Base-by-base conservation (phyloP, 164 flowering plant species). In the Berberis vulgaris region DNA sequence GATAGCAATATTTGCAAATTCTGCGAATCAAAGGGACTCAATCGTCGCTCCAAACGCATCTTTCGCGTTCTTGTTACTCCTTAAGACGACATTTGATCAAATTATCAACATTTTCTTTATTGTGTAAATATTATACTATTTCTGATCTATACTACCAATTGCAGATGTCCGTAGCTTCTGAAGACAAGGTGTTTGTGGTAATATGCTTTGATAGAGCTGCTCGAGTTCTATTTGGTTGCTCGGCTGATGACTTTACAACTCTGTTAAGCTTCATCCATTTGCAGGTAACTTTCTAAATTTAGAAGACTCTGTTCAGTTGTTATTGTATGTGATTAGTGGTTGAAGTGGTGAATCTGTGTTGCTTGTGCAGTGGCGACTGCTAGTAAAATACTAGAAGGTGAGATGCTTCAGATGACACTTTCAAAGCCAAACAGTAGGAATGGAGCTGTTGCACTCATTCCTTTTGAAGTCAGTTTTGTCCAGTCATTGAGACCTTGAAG, bases 141-240 rank as follows among this genome's bases (percentile, higher is more conserved):
- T 26, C 0, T 26, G 26, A 26, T 26, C 26, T 26, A 26, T 26
- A 26, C 26, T 26, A 26, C 26, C 26, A 26, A 26, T 26, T 26
- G 76, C 81, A 91, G 95, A 63, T 86, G 71, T 86, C 92, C 2
- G 70, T 87, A 66, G 95, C 96, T 45, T 64, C 90, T 4, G 90
- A 80, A 41, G 71, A 73, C n/a, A 71, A 82, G 69, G 91, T 91
- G 49, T 71, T 80, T 53, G 85, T 78, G 62, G 96, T 87, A 67
- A 74, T 91, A 61, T 84, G 90, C 80, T 91, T 87, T 61, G 98
- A 91, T 63, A 80, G 89, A 74, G 87, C 78, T 46, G 92, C 92
- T 1, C 82, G 77, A 70, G 84, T 83, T 62, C 72, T 89, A 59
- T 81, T 91, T 66, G 96, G 98, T n/a, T 84, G 95, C 77, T 82